Percentiles rank a stretch among this genome's conserved stretches.
Evolutionary conservation across 1,139 yeast genomes (phyloP).

Genomic region (Ogataea hybrid): DNA sequence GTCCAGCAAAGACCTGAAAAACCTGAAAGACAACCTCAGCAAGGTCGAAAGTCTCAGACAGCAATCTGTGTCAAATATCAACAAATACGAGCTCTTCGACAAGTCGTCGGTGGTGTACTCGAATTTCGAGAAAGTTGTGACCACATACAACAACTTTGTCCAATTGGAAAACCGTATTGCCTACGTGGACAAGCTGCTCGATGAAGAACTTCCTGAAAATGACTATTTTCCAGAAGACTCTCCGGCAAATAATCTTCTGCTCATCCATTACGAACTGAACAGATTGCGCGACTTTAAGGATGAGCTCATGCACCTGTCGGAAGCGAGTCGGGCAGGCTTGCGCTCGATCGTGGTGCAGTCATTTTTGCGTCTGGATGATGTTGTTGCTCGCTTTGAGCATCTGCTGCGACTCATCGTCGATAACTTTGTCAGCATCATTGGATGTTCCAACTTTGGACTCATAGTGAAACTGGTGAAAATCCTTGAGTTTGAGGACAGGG

Average conservation of each 20-base stretch:
- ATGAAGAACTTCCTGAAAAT: constrained; percentile 49
- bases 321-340: constrained; percentile 53
- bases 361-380: constrained; percentile 47
- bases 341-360: constrained; percentile 64
- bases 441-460: constrained; percentile 49
- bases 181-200: constrained; percentile 52
- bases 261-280: constrained; percentile 68
- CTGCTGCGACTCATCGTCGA: constrained; percentile 50
- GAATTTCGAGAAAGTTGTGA: constrained; percentile 66
- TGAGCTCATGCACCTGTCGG: constrained; percentile 53
- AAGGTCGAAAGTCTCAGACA: constrained; percentile 57
- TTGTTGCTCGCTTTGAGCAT: constrained; percentile 63
- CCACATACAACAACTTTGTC: constrained; percentile 62
- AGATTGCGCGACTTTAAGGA: constrained; percentile 78
- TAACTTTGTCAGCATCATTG: constrained; percentile 35
- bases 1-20: constrained; percentile 42
- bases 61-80: constrained; percentile 50
- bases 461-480: constrained; percentile 73
- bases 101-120: constrained; percentile 67
- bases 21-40: constrained; percentile 52
- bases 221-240: constrained; percentile 45
- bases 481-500: constrained; percentile 74
- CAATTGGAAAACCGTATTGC: constrained; percentile 52
- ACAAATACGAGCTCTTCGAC: constrained; percentile 57
- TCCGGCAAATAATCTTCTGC: constrained; percentile 48